Percentiles rank a stretch among this genome's conserved stretches.
Evolutionary conservation across 2,329 filamentous ascomycete species (phyloP).

Genomic region (Aspergillus carbonarius): DNA sequence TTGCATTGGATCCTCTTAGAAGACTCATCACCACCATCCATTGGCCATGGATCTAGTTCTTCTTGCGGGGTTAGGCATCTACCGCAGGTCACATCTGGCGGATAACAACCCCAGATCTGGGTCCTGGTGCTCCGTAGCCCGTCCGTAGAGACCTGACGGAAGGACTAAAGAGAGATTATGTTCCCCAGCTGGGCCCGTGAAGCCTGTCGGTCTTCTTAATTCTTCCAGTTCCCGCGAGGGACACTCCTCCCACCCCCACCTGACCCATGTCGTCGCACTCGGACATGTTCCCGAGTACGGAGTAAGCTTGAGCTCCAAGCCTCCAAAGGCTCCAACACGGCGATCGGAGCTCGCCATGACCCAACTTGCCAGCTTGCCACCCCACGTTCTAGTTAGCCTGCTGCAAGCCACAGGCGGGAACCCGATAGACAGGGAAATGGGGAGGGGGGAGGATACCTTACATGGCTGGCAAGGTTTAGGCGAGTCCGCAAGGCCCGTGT

Average conservation of each 20-base stretch:
- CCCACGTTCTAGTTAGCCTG: background rate
- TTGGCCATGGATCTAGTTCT: too few relatives aligned
- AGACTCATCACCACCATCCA: too few relatives aligned
- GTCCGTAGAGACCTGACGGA: too few relatives aligned
- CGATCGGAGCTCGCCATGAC: background rate
- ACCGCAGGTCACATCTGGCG: background rate
- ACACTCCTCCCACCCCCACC: too few relatives aligned
- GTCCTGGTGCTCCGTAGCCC: background rate
- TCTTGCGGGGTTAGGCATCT: too few relatives aligned
- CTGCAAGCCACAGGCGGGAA: constrained; percentile 1
- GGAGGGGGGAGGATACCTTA: background rate
- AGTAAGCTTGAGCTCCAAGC: background rate
- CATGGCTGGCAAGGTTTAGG: background rate
- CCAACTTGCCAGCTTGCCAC: background rate
- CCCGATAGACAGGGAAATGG: background rate
- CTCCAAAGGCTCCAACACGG: background rate
- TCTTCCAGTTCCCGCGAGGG: background rate
- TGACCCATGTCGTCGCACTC: background rate
- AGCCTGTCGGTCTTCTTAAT: too few relatives aligned
- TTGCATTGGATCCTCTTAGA: background rate
- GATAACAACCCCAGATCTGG: background rate
- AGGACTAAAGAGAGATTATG: too few relatives aligned
- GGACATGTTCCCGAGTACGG: background rate
- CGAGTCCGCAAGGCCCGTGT: background rate
- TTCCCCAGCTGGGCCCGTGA: too few relatives aligned